These are phyloP conservation scores for Fusarium verticillioides DNA, from an alignment of 2,329 filamentous ascomycete species.

Conservation along the genomic window DNA sequence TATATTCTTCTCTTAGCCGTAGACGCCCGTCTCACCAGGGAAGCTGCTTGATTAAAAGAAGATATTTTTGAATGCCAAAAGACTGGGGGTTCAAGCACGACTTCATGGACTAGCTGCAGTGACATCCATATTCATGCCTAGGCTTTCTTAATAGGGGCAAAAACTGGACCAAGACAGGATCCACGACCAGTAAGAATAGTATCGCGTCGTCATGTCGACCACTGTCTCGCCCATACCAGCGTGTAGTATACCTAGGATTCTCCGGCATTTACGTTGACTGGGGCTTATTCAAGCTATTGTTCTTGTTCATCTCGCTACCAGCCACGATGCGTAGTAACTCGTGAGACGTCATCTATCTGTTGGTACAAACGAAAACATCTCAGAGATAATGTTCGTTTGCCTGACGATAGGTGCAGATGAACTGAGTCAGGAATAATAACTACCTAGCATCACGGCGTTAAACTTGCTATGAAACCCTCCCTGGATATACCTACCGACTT, in stretches of 20 bases:
- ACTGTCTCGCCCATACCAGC: slow-evolving; percentile 12
- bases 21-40: neutral
- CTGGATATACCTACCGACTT: neutral
- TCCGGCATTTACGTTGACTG: slow-evolving; percentile 6
- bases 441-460: neutral
- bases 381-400: neutral
- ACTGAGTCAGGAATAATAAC: neutral
- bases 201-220: slow-evolving; percentile 29
- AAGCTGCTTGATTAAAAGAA: neutral
- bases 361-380: neutral
- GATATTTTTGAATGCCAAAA: neutral
- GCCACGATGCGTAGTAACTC: neutral
- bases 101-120: neutral
- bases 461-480: neutral
- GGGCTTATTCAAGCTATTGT: slow-evolving; percentile 8
- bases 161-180: slow-evolving; percentile 14
- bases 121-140: neutral
- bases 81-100: neutral
- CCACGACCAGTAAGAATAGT: slow-evolving; percentile 18
- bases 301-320: slow-evolving; percentile 13
- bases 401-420: neutral
- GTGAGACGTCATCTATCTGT: slow-evolving; percentile 11
- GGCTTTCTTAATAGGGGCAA: slow-evolving; percentile 17
- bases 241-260: neutral
- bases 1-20: slow-evolving; percentile 2